phyloP scores from a whole-genome alignment of 768 basidiomycete genomes.

The Scleroderma citrinum region DNA sequence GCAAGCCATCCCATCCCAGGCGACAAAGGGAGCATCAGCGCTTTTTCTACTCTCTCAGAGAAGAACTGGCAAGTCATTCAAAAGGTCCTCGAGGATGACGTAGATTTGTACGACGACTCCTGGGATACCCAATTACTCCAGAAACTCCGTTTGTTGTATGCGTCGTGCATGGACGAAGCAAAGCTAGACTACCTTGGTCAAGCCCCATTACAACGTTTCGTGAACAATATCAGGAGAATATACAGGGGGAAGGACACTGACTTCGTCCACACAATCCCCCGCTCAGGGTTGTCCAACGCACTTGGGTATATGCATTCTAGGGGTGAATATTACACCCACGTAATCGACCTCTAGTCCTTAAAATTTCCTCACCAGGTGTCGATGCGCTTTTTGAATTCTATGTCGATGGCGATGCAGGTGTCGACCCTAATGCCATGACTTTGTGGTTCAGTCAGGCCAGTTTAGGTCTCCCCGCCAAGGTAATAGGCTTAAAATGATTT shows the following conservation, averaged over 20 bases:
- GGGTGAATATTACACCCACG: slow-evolving; percentile 39
- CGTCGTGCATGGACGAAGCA: slow-evolving; percentile 77
- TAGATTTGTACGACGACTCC: slow-evolving; percentile 31
- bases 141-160: slow-evolving; percentile 70
- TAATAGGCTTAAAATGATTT: slow-evolving; percentile 17
- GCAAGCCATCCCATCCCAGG: slow-evolving; percentile 78
- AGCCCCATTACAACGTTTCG: slow-evolving; percentile 63
- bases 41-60: slow-evolving; percentile 65
- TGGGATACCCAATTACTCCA: slow-evolving; percentile 51
- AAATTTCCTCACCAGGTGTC: slow-evolving; percentile 45
- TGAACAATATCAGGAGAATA: slow-evolving; percentile 53
- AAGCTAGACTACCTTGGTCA: slow-evolving; percentile 68
- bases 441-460: slow-evolving; percentile 81
- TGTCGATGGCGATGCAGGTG: slow-evolving; percentile 84
- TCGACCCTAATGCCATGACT: slow-evolving; percentile 80
- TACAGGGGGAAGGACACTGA: slow-evolving; percentile 50
- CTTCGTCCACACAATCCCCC: slow-evolving; percentile 28
- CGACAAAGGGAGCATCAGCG: slow-evolving; percentile 68
- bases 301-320: slow-evolving; percentile 83
- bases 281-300: slow-evolving; percentile 69
- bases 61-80: slow-evolving; percentile 76
- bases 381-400: slow-evolving; percentile 71
- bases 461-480: slow-evolving; percentile 85
- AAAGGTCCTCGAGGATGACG: slow-evolving; percentile 53
- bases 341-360: not conserved